A percentile compares a stretch with the other conserved stretches of the same genome.
These are phyloP conservation scores for Alternaria postmessia DNA, from an alignment of 2,329 filamentous ascomycete genomes.

Conservation along the genomic window DNA sequence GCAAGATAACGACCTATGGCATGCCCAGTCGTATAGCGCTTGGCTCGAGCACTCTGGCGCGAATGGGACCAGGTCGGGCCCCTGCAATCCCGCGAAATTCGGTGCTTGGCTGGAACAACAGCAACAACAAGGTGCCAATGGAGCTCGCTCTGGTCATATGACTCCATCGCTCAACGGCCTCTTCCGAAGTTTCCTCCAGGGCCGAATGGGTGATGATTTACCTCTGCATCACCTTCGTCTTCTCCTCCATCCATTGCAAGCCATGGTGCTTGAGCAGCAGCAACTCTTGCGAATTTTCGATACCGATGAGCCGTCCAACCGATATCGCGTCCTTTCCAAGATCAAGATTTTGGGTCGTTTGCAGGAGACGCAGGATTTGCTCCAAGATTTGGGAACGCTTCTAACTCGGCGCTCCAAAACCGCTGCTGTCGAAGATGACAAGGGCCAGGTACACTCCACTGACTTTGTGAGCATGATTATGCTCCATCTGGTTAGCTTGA, in stretches of 20 bases:
- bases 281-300: constrained; percentile 15
- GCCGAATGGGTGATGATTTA: constrained; percentile 4
- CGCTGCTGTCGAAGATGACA: not conserved
- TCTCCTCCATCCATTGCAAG: constrained; percentile 12
- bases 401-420: not conserved
- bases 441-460: not conserved
- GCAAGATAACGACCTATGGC: constrained; percentile 2
- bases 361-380: constrained; percentile 13
- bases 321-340: constrained; percentile 9
- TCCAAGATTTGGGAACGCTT: constrained; percentile 10
- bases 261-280: constrained; percentile 15
- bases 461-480: constrained; percentile 13
- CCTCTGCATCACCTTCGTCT: constrained; percentile 12
- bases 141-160: not conserved
- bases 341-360: constrained; percentile 9
- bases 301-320: constrained; percentile 10
- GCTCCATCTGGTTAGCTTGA: constrained; percentile 18
- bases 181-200: constrained; percentile 16
- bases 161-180: constrained; percentile 10
- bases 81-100: constrained; percentile 1
- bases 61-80: not conserved
- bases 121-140: not conserved
- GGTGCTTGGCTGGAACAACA: constrained; percentile 6
- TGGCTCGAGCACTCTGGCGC: constrained; percentile 4
- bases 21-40: constrained; percentile 6